Conservation (phyloP, 208 protist species). For the Angomonas desouzai region DNA sequence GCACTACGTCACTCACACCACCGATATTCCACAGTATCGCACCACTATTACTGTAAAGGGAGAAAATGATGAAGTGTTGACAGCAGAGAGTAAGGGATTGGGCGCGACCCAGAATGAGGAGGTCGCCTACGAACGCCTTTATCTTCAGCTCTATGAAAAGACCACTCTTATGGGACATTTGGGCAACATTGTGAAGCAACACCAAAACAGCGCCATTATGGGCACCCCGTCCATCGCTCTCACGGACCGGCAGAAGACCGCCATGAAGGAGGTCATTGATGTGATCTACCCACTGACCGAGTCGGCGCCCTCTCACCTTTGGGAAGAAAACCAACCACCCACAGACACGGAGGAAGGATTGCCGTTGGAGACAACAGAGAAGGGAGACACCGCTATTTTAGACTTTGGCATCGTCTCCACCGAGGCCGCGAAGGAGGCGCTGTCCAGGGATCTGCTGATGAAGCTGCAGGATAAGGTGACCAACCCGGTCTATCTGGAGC, state of each 20-base stretch:
- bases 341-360: no score
- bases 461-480: constrained; percentile 48
- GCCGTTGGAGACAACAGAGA: no score
- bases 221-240: constrained; percentile 36
- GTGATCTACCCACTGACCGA: neutral
- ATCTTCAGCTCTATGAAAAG: constrained; percentile 26
- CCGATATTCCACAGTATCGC: constrained; percentile 8
- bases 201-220: constrained; percentile 30
- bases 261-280: constrained; percentile 23
- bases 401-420: constrained; percentile 13
- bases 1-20: neutral
- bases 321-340: no score
- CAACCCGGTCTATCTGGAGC: constrained; percentile 50
- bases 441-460: constrained; percentile 44
- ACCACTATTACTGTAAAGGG: constrained; percentile 30
- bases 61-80: constrained; percentile 27
- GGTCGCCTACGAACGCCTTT: constrained; percentile 42
- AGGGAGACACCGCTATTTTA: neutral
- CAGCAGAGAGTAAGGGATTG: constrained; percentile 15
- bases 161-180: constrained; percentile 27
- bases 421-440: constrained; percentile 27
- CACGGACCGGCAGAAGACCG: constrained; percentile 18
- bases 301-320: no score
- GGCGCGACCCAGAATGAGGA: constrained; percentile 32
- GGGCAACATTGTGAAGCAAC: constrained; percentile 25